Evolutionary conservation across 2,329 filamentous ascomycete genomes (phyloP).

Genomic region (Phialophora expanda): DNA sequence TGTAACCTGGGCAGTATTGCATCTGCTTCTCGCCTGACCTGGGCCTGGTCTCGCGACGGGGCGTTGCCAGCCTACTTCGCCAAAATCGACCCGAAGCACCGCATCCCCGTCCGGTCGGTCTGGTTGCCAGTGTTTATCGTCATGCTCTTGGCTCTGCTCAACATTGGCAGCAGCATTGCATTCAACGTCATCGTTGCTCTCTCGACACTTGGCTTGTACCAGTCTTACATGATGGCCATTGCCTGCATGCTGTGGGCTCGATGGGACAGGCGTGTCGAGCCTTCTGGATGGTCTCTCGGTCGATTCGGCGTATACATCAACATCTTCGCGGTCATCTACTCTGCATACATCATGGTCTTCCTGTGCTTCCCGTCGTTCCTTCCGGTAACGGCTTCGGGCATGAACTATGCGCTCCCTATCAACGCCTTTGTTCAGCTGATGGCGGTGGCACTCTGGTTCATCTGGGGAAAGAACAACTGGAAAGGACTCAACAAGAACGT

Average conservation of each 20-base stretch:
- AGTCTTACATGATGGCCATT: conserved; percentile 44
- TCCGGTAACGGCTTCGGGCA: conserved; percentile 44
- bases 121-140: conserved; percentile 45
- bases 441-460: conserved; percentile 34
- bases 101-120: conserved; percentile 49
- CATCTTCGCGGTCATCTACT: conserved; percentile 46
- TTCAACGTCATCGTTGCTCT: conserved; percentile 50
- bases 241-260: conserved; percentile 33
- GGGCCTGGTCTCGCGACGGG: conserved; percentile 58
- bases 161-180: conserved; percentile 47
- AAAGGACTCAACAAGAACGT: conserved; percentile 31
- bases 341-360: conserved; percentile 42
- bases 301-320: conserved; percentile 44
- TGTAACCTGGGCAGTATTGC: conserved; percentile 43
- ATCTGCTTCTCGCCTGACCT: conserved; percentile 55
- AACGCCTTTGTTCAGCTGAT: conserved; percentile 40
- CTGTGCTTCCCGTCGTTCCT: conserved; percentile 45
- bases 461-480: conserved; percentile 34
- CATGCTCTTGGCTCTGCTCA: conserved; percentile 48
- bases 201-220: conserved; percentile 45
- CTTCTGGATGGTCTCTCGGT: conserved; percentile 32
- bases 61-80: conserved; percentile 52
- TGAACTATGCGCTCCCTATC: conserved; percentile 49
- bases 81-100: conserved; percentile 44
- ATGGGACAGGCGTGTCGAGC: conserved; percentile 37